Evolutionary conservation across 2,329 filamentous ascomycete species (phyloP).

Genomic region (Phoma sp.): DNA sequence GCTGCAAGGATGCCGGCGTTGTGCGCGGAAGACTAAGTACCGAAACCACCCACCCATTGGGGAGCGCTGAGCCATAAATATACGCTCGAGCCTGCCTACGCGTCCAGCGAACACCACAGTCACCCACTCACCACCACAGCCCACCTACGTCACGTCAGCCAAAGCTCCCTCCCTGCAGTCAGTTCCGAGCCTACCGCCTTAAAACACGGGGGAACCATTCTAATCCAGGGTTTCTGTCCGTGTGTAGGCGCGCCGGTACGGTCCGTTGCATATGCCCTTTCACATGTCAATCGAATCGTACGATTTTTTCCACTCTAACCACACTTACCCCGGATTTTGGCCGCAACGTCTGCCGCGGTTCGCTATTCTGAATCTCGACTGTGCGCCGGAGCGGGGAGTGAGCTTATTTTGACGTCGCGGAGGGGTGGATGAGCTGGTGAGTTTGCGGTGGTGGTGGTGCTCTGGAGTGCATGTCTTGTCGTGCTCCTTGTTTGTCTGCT

Average conservation of each 20-base stretch:
- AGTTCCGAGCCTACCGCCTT: constrained; percentile 13
- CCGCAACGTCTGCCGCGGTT: too few relatives aligned
- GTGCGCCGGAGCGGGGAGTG: constrained; percentile 6
- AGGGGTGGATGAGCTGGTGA: neutral
- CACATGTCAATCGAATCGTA: constrained; percentile 37
- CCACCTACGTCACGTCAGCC: neutral
- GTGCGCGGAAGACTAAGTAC: neutral
- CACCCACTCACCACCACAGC: constrained; percentile 7
- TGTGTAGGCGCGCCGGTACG: constrained; percentile 14
- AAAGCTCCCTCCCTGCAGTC: too few relatives aligned
- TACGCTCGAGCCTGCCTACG: too few relatives aligned
- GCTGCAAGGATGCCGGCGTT: neutral
- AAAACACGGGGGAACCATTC: constrained; percentile 1
- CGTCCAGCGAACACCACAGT: neutral
- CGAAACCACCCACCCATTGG: too few relatives aligned
- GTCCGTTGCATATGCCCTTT: constrained; percentile 28
- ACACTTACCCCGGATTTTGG: constrained; percentile 22
- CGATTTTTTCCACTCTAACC: constrained; percentile 26
- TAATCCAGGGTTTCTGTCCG: constrained; percentile 18
- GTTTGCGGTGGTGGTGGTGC: neutral
- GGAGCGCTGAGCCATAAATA: too few relatives aligned
- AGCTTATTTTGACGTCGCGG: constrained; percentile 16
- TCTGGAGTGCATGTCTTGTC: neutral
- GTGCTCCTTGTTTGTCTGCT: too few relatives aligned
- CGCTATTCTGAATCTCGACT: neutral